Base-by-base conservation (phyloP, 441 rosid species). In the Gossypium schwendimanii region DNA sequence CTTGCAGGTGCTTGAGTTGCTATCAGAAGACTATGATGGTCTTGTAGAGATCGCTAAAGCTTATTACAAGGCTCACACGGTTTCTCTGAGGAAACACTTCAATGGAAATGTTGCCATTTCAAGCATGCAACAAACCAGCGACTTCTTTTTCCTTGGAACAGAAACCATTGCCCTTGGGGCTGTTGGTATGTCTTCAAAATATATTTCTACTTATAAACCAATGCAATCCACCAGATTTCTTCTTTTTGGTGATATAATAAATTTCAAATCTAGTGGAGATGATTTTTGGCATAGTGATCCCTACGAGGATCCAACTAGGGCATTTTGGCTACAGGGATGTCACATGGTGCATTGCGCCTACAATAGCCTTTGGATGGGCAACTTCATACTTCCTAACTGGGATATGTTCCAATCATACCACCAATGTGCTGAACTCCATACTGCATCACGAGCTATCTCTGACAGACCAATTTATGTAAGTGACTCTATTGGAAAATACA, bases 261-360 rank as follows among this genome's bases (percentile, higher is more conserved):
- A 14, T 47, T 47, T 36, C 41, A 47, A 47, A 12, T 47, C 17
- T 11, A 1, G 69, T 91, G 92, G 97, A 20, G 97, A 94, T 79
- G 96, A 91, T 79, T 94, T 94, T 74, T 94, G 96, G 98, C 87
- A 93, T 82, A 87, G 86, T 2, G 98, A 91, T 39, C 96, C 97
- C 54, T 91, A 89, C 0, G 93, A 92, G 0, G 96, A 94, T 71
- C 93, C 93, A 24, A 89, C 84, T 49, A 93, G 90, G n/a, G 84
- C 90, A 18, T 91, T 81, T 78, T 94, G 96, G 98, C 89, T 94
- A 3, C 95, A 94, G 73, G 95, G 97, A 0, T 90, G 97, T 75
- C 97, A 94, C 79, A 89, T 91, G 95, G 95, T 94, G 10, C 98
- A 94, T n/a, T 91, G 96, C 72, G 96, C 98, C 8, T 91, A 90